A percentile compares a stretch with the other conserved stretches of the same genome.
phyloP scores from a whole-genome alignment of 2,329 filamentous ascomycete genomes.

The Neonectria ditissima region DNA sequence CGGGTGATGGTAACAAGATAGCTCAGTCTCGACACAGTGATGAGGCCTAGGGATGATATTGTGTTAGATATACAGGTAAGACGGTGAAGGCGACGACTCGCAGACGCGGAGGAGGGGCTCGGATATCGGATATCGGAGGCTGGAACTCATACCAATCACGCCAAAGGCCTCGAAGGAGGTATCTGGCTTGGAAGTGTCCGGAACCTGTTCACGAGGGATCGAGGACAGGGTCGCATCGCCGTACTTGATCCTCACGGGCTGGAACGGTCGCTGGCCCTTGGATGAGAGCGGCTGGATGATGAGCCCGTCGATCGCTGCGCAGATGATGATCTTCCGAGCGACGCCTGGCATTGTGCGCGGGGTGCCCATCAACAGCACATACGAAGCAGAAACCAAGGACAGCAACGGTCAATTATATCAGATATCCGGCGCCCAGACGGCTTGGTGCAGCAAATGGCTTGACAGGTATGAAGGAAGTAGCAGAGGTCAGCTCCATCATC shows the following conservation, averaged over 20 bases:
- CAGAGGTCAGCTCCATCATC: conserved; percentile 23
- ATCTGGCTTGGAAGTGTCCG: conserved; percentile 58
- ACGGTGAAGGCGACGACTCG: neutral
- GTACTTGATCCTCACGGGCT: conserved; percentile 78
- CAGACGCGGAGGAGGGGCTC: conserved; percentile 3
- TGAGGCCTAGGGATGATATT: conserved; percentile 70
- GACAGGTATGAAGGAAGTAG: conserved; percentile 16
- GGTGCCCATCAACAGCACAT: conserved; percentile 32
- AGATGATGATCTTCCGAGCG: conserved; percentile 82
- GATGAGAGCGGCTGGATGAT: conserved; percentile 78
- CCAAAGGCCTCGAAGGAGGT: conserved; percentile 71
- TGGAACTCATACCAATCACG: conserved; percentile 61
- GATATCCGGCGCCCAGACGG: conserved; percentile 7
- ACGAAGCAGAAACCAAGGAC: conserved; percentile 21
- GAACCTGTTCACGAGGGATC: conserved; percentile 58
- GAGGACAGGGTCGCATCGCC: conserved; percentile 63
- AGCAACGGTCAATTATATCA: conserved; percentile 4
- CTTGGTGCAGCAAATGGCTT: neutral
- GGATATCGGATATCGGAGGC: conserved; percentile 17
- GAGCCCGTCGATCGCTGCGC: conserved; percentile 85
- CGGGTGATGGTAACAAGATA: conserved; percentile 90
- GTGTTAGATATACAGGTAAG: conserved; percentile 12
- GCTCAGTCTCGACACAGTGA: conserved; percentile 82
- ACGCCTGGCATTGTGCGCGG: conserved; percentile 75
- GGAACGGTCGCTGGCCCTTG: conserved; percentile 67